These are phyloP conservation scores for Cinnamomum micranthum DNA, from an alignment of 164 flowering plant genomes.

Conservation along the genomic window DNA sequence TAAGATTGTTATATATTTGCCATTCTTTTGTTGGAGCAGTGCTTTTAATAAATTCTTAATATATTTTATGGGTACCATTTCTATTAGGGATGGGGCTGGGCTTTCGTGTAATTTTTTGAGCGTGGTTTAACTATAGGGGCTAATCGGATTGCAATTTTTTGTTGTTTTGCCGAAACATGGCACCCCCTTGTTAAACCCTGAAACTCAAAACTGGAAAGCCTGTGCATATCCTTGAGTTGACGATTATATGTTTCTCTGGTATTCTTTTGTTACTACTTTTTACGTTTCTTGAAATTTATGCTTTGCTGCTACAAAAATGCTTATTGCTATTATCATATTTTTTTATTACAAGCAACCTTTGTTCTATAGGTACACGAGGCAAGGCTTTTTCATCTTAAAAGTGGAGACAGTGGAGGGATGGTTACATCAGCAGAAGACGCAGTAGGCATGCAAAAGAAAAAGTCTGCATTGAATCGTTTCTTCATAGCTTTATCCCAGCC, in stretches of 20 bases:
- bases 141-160: not conserved
- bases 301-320: not conserved
- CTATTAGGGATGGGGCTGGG: no score
- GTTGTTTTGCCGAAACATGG: not conserved
- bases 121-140: not conserved
- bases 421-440: constrained; percentile 82
- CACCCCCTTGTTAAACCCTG: not conserved
- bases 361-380: constrained; percentile 69
- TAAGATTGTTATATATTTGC: no score
- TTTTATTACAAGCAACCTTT: not conserved
- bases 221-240: not conserved
- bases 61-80: no score
- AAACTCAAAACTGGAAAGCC: not conserved
- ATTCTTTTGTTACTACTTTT: not conserved
- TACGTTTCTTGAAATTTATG: not conserved
- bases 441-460: constrained; percentile 64
- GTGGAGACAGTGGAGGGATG: constrained; percentile 48
- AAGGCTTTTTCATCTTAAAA: constrained; percentile 70
- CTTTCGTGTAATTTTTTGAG: no score
- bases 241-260: no score
- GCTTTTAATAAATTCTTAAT: no score
- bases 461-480: constrained; percentile 60
- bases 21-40: no score
- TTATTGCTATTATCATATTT: not conserved
- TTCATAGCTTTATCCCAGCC: constrained; percentile 43